phyloP scores from a whole-genome alignment of 768 basidiomycete genomes.

The Mycena belliarum region DNA sequence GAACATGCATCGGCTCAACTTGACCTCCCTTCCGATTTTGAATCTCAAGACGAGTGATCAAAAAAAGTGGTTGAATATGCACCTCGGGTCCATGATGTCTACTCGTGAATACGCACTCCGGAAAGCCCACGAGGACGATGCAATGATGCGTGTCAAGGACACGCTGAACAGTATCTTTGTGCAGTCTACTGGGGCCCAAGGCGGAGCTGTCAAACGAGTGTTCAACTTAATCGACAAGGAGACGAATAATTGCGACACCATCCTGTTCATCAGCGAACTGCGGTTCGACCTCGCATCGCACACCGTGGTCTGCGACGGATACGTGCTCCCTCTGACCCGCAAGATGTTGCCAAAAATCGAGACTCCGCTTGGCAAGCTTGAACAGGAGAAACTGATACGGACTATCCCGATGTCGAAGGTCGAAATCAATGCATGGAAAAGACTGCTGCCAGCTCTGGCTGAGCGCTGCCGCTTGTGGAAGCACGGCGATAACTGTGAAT shows the following conservation, averaged over 20 bases:
- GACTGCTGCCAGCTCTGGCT: slow-evolving; percentile 48
- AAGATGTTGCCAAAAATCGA: slow-evolving; percentile 22
- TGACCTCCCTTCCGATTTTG: slow-evolving; percentile 31
- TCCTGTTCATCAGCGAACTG: slow-evolving; percentile 49
- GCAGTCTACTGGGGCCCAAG: slow-evolving; percentile 26
- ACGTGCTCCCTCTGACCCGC: slow-evolving; percentile 39
- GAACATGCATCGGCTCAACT: slow-evolving; percentile 36
- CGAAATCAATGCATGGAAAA: slow-evolving; percentile 49
- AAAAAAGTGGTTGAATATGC: slow-evolving; percentile 31
- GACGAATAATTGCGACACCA: slow-evolving; percentile 30
- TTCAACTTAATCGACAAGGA: slow-evolving; percentile 28
- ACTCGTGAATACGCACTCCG: slow-evolving; percentile 32
- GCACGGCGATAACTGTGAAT: slow-evolving; percentile 51
- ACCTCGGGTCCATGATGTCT: slow-evolving; percentile 17
- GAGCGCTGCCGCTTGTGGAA: slow-evolving; percentile 58
- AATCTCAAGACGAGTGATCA: slow-evolving; percentile 10
- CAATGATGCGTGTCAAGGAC: slow-evolving; percentile 34
- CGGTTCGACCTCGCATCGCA: slow-evolving; percentile 50
- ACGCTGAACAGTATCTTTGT: slow-evolving; percentile 31
- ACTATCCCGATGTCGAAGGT: slow-evolving; percentile 27
- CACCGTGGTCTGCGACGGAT: slow-evolving; percentile 54
- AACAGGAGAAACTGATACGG: slow-evolving; percentile 4
- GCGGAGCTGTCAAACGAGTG: not conserved
- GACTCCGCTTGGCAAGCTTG: slow-evolving; percentile 6
- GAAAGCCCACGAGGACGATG: slow-evolving; percentile 37